A percentile compares a stretch with the other conserved stretches of the same genome.
Conservation (phyloP, 768 basidiomycete species). For the Gyrodon lividus region DNA sequence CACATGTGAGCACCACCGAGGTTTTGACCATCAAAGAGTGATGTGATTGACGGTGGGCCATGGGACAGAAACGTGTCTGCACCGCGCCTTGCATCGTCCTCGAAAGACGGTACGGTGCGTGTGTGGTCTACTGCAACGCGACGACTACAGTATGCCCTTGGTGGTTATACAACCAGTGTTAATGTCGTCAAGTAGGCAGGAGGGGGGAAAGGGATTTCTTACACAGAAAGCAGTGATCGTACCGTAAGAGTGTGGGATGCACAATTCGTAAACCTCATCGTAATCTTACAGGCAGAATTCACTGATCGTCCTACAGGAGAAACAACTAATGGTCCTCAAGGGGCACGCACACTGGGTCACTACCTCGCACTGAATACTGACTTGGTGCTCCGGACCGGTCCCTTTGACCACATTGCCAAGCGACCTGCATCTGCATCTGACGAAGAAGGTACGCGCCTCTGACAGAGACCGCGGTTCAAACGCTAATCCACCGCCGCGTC, state of each 20-base stretch:
- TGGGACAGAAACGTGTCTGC: slow-evolving; percentile 62
- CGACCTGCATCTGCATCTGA: slow-evolving; percentile 73
- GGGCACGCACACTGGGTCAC: slow-evolving; percentile 99
- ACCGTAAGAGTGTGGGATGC: slow-evolving; percentile 96
- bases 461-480: neutral
- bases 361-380: slow-evolving; percentile 95
- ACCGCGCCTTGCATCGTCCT: slow-evolving; percentile 90
- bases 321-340: slow-evolving; percentile 78
- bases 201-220: slow-evolving; percentile 67
- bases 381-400: slow-evolving; percentile 91
- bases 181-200: slow-evolving; percentile 98
- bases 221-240: slow-evolving; percentile 93
- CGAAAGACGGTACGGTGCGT: slow-evolving; percentile 95
- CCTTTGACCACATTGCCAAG: slow-evolving; percentile 87
- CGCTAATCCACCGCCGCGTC: neutral
- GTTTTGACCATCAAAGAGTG: neutral
- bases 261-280: slow-evolving; percentile 52
- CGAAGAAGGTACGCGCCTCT: slow-evolving; percentile 66
- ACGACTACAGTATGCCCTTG: slow-evolving; percentile 76
- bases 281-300: neutral
- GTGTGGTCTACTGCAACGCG: slow-evolving; percentile 83
- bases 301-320: slow-evolving; percentile 55
- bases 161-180: slow-evolving; percentile 91
- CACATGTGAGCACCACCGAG: slow-evolving; percentile 62
- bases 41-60: slow-evolving; percentile 5